phyloP scores from a whole-genome alignment of 176 grass and related monocot species.

The Oryza rufipogon region DNA sequence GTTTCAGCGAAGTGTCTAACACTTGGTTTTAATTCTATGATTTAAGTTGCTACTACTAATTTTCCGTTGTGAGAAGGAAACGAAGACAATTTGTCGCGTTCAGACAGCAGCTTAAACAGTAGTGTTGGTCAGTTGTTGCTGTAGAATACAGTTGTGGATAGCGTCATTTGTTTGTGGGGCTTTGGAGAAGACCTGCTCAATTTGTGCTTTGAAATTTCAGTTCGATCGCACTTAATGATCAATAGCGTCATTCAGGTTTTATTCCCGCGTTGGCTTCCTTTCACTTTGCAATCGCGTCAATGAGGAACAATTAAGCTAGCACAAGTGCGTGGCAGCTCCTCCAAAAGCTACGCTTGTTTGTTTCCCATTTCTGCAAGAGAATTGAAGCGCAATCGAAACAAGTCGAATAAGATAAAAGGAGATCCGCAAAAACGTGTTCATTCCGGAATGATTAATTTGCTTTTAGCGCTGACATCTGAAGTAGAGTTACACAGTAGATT shows the following conservation, averaged over 20 bases:
- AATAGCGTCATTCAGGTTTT: neutral
- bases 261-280: neutral
- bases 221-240: neutral
- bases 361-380: neutral
- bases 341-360: neutral
- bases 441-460: neutral
- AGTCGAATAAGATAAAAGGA: neutral
- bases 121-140: neutral
- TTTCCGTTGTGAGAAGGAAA: neutral
- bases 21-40: neutral
- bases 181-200: neutral
- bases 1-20: neutral
- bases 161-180: neutral
- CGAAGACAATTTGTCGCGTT: neutral
- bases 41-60: neutral
- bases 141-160: no score
- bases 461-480: neutral
- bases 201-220: neutral
- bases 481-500: neutral
- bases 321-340: neutral
- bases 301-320: neutral
- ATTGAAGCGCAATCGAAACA: neutral
- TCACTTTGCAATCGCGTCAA: neutral
- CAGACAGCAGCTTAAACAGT: neutral
- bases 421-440: neutral